Base-by-base conservation (phyloP, 2,329 filamentous ascomycete genomes). In the Dissoconium aciculare region DNA sequence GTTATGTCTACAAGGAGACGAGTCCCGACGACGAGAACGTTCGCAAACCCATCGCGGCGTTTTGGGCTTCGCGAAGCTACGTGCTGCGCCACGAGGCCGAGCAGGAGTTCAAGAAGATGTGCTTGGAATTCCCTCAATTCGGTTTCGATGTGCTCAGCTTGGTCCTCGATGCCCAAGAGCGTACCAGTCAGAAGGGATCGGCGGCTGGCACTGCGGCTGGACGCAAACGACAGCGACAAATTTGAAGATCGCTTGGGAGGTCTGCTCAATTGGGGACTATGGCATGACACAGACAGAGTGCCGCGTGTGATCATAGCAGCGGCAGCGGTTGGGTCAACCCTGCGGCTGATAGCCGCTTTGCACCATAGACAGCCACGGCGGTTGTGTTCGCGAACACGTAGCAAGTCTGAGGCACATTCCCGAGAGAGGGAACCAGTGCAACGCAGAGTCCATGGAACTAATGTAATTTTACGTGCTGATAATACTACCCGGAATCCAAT, bases 51-150 rank as follows among this genome's bases (percentile, higher is more conserved):
- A 74, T 93, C 30, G 83, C 81, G n/a, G 78, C 76, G 32, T 92
- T 91, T 63, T 93, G 84, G 84, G 83, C 83, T 4, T 77, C 71
- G 27, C 67, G 80, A 38, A 76, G 71, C 36, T 83, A 89, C 59
- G 75, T 81, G 9, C 62, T 93, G 40, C 77, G 85, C 11, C 69
- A 85, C 56, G 82, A 92, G 57, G 82, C 84, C 21, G 82, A 91
- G 56, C 68, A 71, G 5, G 81, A 91, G 58, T 93, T 93, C 69
- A 74, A 76, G 53, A 56, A 67, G 27, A 71, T 93, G 57, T 93
- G 85, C 59, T 60, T 93, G 53, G 80, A 93, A 58, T 84, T 76
- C 52, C 85, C 85, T 11, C 78, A 91, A 52, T 94, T 94, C 52
- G 79, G 79, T 50, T 94, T 85, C 61, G 85, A 94, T 55, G 80